Base-by-base conservation (phyloP, 1,139 yeast genomes). In the Saccharomyces hybrid region DNA sequence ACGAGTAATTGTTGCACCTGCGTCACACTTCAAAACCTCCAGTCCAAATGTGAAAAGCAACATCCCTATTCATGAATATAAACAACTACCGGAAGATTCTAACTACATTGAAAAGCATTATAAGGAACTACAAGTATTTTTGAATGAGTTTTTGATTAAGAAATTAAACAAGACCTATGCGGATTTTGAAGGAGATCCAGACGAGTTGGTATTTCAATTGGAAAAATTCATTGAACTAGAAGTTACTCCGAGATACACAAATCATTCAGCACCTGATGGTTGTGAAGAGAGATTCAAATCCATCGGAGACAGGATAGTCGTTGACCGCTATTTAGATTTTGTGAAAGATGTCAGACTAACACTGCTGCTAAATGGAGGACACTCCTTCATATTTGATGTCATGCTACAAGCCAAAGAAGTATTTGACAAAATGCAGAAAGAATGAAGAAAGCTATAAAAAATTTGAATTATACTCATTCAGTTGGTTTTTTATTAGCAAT, bases 11-110 rank as follows among this genome's bases (percentile, higher is more conserved):
- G 56, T 62, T 13, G 64, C 65, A 1, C 64, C 64, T 5, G 52
- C 55, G n/a, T 49, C 61, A 8, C 64, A 60, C 28, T 55, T 57
- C 47, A 50, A 51, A n/a, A 14, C 25, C n/a, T 13, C 29, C 23
- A 20, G 5, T 28, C 14, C 23, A 27, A 41, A 41, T 13, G 13
- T 11, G 13, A 29, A 28, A n/a, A 20, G 14, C 7, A 31, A 44
- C 34, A 31, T 29, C 11, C 56, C 58, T 23, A 55, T 51, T 34
- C 57, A 58, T 32, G 63, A 62, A 42, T 76, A 76, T 57, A 70
- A 65, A 46, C 80, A 77, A 57, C 59, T 77, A n/a, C 80, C 80
- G 0, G 80, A 76, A 48, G 79, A 76, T 58, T 75, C 79, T 0
- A 73, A 72, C 55, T 76, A 73, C 59, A 75, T 76, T 38, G 78